Percentiles rank a stretch among this genome's conserved stretches.
These are phyloP conservation scores for Carex arenaria DNA, from an alignment of 202 grass and related monocot genomes.

Conservation along the genomic window DNA sequence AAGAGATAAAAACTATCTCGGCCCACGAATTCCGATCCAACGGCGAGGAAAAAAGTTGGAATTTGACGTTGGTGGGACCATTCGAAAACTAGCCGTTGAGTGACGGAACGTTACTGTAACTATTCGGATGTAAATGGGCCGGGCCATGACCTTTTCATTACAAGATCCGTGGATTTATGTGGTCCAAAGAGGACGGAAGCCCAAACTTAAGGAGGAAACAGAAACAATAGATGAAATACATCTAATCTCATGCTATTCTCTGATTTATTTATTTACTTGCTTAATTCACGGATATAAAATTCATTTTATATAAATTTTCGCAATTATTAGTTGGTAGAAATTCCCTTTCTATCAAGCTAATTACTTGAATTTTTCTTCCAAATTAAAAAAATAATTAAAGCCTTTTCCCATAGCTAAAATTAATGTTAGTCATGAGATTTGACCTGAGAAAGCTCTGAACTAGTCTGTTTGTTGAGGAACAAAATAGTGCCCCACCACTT, in stretches of 20 bases:
- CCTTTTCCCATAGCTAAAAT: neutral
- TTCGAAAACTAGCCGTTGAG: slow-evolving; percentile 14
- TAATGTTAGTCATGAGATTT: neutral
- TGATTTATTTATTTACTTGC: too few relatives aligned
- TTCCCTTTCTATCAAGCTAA: too few relatives aligned
- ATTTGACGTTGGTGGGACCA: neutral
- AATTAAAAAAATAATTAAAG: neutral
- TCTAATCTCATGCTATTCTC: too few relatives aligned
- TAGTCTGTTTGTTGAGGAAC: neutral
- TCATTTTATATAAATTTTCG: too few relatives aligned
- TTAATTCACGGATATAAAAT: too few relatives aligned
- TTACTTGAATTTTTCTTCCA: neutral
- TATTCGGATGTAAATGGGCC: neutral
- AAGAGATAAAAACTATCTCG: neutral
- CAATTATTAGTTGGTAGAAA: too few relatives aligned
- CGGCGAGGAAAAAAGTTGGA: neutral
- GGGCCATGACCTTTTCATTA: neutral
- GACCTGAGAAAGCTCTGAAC: neutral
- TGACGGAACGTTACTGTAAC: neutral
- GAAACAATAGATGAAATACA: too few relatives aligned
- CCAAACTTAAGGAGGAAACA: neutral
- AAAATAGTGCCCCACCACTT: neutral
- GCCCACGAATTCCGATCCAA: neutral
- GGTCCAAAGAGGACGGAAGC: neutral
- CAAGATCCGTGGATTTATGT: neutral